These are phyloP conservation scores for Globisporangium cylindrosporum DNA, from an alignment of 352 stramenopile genomes.

Conservation along the genomic window DNA sequence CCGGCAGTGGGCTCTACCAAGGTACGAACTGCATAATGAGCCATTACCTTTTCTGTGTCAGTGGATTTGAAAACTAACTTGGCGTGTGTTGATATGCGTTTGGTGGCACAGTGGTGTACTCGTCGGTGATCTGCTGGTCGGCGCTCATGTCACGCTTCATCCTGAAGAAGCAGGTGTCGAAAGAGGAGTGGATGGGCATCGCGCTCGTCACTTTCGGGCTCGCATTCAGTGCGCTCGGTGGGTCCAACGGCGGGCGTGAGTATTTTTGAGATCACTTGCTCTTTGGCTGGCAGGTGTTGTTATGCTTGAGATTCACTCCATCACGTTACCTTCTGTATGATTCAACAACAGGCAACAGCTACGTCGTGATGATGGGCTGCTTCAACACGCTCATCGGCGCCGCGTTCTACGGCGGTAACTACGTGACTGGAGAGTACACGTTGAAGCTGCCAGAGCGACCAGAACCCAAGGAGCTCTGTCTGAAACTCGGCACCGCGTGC, in stretches of 20 bases:
- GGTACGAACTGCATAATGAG: neutral
- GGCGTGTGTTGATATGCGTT: neutral
- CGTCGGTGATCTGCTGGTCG: slow-evolving; percentile 86
- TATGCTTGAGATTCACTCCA: neutral
- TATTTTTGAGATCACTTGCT: neutral
- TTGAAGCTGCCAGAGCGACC: slow-evolving; percentile 74
- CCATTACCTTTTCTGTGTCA: neutral
- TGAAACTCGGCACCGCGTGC: slow-evolving; percentile 75
- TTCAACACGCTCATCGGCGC: slow-evolving; percentile 80
- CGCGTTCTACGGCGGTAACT: slow-evolving; percentile 84
- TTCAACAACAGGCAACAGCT: slow-evolving; percentile 33
- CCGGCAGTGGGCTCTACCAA: slow-evolving; percentile 78
- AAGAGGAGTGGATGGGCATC: slow-evolving; percentile 81
- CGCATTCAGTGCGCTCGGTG: slow-evolving; percentile 74
- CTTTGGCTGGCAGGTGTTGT: neutral
- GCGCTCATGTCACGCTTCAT: slow-evolving; percentile 75
- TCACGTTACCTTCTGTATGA: slow-evolving; percentile 6
- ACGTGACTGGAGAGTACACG: slow-evolving; percentile 81
- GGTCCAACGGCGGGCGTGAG: slow-evolving; percentile 50
- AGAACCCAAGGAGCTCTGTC: slow-evolving; percentile 70
- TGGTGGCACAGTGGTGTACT: slow-evolving; percentile 54
- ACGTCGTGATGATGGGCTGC: slow-evolving; percentile 82
- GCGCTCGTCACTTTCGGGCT: slow-evolving; percentile 81
- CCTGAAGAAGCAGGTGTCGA: slow-evolving; percentile 68
- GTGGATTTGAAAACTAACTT: neutral